Percentiles rank a stretch among this genome's conserved stretches.
Evolutionary conservation across 768 basidiomycete species (phyloP).

Genomic region (Tulasnella sp.): DNA sequence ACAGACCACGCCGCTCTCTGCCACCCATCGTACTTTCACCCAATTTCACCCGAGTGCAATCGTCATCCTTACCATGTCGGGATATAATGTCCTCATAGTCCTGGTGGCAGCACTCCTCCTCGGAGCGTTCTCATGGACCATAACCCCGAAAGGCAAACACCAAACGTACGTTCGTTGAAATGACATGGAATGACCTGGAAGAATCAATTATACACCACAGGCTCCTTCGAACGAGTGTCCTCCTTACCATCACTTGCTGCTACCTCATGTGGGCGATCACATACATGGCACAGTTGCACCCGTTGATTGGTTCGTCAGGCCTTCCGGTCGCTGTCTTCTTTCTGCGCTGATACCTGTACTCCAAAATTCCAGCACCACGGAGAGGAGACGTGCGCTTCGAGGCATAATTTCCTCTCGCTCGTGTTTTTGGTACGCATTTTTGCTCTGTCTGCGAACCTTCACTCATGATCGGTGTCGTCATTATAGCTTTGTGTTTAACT

Average conservation of each 20-base stretch:
- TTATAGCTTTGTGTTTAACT: too few relatives aligned
- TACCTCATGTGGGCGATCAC: constrained; percentile 97
- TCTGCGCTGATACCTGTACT: neutral
- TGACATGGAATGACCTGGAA: neutral
- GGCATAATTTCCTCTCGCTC: neutral
- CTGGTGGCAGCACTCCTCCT: constrained; percentile 52
- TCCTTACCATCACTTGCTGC: constrained; percentile 68
- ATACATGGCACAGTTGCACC: constrained; percentile 90
- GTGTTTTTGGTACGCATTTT: too few relatives aligned
- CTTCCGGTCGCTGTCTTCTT: neutral
- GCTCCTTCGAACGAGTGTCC: constrained; percentile 64
- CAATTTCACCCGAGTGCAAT: neutral
- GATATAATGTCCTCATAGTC: constrained; percentile 55
- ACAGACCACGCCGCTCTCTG: neutral
- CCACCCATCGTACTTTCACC: neutral
- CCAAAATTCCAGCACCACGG: constrained; percentile 17
- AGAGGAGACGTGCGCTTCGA: constrained; percentile 21
- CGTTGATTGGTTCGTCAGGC: constrained; percentile 58
- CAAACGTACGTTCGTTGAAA: constrained; percentile 55
- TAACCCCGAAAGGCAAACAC: constrained; percentile 74
- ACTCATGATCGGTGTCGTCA: neutral
- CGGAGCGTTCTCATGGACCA: constrained; percentile 51
- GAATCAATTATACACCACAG: constrained; percentile 32
- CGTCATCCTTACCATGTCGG: constrained; percentile 21
- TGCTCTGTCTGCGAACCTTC: neutral